phyloP scores from a whole-genome alignment of 2,329 filamentous ascomycete genomes.

The Teratosphaeria epicoccoides region DNA sequence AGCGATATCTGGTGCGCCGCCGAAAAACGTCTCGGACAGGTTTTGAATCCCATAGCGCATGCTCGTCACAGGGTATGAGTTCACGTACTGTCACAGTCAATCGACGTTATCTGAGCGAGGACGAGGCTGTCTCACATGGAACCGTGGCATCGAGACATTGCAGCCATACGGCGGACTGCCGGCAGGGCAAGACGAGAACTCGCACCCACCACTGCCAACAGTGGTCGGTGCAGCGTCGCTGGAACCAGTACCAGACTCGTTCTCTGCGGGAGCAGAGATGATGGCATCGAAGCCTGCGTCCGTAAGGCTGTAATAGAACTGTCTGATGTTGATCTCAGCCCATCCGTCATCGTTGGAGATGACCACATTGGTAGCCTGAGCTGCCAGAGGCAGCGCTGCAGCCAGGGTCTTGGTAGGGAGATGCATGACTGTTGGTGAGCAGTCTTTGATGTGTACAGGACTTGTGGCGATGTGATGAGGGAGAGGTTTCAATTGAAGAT shows the following conservation, averaged over 20 bases:
- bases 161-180: slow-evolving; percentile 46
- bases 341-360: slow-evolving; percentile 65
- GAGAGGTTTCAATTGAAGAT: not conserved
- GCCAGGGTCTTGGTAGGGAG: not conserved
- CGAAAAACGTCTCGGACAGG: slow-evolving; percentile 46
- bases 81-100: slow-evolving; percentile 48
- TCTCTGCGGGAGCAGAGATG: slow-evolving; percentile 55
- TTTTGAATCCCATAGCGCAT: slow-evolving; percentile 53
- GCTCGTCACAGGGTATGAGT: slow-evolving; percentile 56
- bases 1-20: slow-evolving; percentile 49
- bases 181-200: slow-evolving; percentile 51
- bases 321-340: slow-evolving; percentile 57
- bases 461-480: not conserved
- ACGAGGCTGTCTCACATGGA: slow-evolving; percentile 29
- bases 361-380: slow-evolving; percentile 41
- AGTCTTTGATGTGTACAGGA: not conserved
- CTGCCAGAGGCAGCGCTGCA: slow-evolving; percentile 4
- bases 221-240: slow-evolving; percentile 8
- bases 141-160: slow-evolving; percentile 46
- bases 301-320: slow-evolving; percentile 47
- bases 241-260: slow-evolving; percentile 50
- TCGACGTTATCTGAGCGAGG: not conserved
- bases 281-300: slow-evolving; percentile 50
- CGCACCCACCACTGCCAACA: slow-evolving; percentile 33
- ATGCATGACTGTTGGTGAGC: not conserved